Percentiles rank a stretch among this genome's conserved stretches.
These are phyloP conservation scores for Saprolegnia diclina DNA, from an alignment of 352 stramenopile genomes.

Conservation along the genomic window DNA sequence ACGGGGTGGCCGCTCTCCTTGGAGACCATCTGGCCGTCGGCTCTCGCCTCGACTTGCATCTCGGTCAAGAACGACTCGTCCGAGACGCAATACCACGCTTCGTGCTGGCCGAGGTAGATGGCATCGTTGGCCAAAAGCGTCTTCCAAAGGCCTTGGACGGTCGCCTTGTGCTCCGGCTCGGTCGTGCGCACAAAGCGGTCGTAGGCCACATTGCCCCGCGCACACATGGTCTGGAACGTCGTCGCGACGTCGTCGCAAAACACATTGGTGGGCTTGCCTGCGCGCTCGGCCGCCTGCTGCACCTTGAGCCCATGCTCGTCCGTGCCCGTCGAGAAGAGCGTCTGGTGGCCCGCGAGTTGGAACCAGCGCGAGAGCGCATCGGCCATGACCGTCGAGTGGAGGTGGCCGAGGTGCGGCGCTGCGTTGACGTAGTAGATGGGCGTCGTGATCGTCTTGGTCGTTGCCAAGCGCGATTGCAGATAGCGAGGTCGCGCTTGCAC, in stretches of 20 bases:
- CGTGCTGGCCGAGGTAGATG: slow-evolving; percentile 97
- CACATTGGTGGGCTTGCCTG: slow-evolving; percentile 72
- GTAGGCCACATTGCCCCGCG: slow-evolving; percentile 86
- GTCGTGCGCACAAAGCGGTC: slow-evolving; percentile 98
- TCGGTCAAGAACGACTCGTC: slow-evolving; percentile 99
- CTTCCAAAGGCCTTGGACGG: slow-evolving; percentile 90
- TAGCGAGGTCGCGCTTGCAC: background rate
- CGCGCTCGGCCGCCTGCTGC: slow-evolving; percentile 88
- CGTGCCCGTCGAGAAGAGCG: slow-evolving; percentile 95
- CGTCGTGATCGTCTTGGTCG: slow-evolving; percentile 87
- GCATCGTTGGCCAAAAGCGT: slow-evolving; percentile 83
- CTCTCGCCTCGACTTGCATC: slow-evolving; percentile 90
- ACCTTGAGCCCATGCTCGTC: slow-evolving; percentile 96
- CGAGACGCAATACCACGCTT: slow-evolving; percentile 98
- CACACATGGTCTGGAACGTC: slow-evolving; percentile 88
- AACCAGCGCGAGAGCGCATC: slow-evolving; percentile 82
- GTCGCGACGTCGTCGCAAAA: slow-evolving; percentile 92
- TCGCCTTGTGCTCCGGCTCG: slow-evolving; percentile 86
- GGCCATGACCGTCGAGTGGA: slow-evolving; percentile 93
- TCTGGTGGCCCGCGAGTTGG: slow-evolving; percentile 42
- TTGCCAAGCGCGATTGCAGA: slow-evolving; percentile 20
- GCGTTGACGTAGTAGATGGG: slow-evolving; percentile 99
- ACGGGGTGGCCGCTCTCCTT: slow-evolving; percentile 89
- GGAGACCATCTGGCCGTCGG: slow-evolving; percentile 56
- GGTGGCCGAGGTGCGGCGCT: slow-evolving; percentile 98